Conservation (phyloP, 768 basidiomycete species). For the Postia placenta region DNA sequence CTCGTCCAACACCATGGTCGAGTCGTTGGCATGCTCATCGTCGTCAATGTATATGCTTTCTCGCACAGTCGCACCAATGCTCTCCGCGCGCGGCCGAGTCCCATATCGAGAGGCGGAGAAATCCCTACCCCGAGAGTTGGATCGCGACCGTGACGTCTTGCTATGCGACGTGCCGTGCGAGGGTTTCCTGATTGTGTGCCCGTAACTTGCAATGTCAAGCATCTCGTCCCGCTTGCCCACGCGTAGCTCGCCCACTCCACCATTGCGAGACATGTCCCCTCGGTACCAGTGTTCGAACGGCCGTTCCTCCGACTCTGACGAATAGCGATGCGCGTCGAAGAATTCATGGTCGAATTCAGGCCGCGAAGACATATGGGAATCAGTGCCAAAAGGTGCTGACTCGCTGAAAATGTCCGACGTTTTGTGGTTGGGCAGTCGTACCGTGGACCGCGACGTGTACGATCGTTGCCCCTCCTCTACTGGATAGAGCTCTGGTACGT, state of each 20-base stretch:
- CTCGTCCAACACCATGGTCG: conserved; percentile 67
- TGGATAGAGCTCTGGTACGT: conserved; percentile 20
- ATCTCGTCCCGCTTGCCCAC: conserved; percentile 75
- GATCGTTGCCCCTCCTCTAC: conserved; percentile 22
- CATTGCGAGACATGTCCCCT: conserved; percentile 80
- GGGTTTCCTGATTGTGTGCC: conserved; percentile 45
- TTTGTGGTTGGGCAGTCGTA: conserved; percentile 27
- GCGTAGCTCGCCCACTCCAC: conserved; percentile 80
- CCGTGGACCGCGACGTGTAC: conserved; percentile 22
- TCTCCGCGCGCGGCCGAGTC: conserved; percentile 58
- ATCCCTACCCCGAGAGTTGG: conserved; percentile 23
- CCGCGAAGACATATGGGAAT: conserved; percentile 37
- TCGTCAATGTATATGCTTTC: conserved; percentile 66
- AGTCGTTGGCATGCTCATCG: conserved; percentile 38
- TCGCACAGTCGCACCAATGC: conserved; percentile 45
- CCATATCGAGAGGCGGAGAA: conserved; percentile 8
- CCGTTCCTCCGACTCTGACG: conserved; percentile 72
- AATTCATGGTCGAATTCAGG: conserved; percentile 23
- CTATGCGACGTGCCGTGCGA: conserved; percentile 13
- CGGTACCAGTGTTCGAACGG: conserved; percentile 91
- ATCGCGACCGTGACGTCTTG: conserved; percentile 15
- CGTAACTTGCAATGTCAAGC: conserved; percentile 84
- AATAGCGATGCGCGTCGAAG: conserved; percentile 35
- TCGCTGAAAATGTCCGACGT: conserved; percentile 54
- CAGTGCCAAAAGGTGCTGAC: conserved; percentile 51